A percentile compares a stretch with the other conserved stretches of the same genome.
Conservation (phyloP, 345 rosid genomes). For the Brassica juncea region DNA sequence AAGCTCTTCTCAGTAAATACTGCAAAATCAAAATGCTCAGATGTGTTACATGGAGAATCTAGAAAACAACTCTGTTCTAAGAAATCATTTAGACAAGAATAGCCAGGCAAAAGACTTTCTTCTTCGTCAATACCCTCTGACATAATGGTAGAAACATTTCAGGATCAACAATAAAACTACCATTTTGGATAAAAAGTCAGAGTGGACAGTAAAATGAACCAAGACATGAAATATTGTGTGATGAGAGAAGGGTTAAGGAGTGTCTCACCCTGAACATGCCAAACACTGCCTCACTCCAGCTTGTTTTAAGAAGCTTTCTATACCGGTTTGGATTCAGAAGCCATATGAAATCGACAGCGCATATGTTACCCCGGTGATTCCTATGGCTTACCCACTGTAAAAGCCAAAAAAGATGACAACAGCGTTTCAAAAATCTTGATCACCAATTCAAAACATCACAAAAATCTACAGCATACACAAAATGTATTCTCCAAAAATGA, state of each 20-base stretch:
- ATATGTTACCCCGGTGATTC: constrained; percentile 92
- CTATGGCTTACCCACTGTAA: constrained; percentile 95
- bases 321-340: constrained; percentile 87
- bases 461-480: constrained; percentile 40
- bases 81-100: not conserved
- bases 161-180: not conserved
- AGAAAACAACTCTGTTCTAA: not conserved
- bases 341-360: constrained; percentile 99
- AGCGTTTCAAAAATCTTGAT: constrained; percentile 3
- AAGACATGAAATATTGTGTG: not conserved
- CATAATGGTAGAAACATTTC: not conserved
- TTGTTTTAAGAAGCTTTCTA: constrained; percentile 66
- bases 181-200: not conserved
- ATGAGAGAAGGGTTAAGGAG: not conserved
- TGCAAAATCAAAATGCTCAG: constrained; percentile 41
- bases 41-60: constrained; percentile 33
- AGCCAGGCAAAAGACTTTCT: not conserved
- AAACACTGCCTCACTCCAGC: constrained; percentile 94
- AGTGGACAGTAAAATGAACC: not conserved
- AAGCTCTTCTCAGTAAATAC: constrained; percentile 68
- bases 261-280: constrained; percentile 87
- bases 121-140: not conserved
- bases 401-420: constrained; percentile 7
- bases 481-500: constrained; percentile 33
- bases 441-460: constrained; percentile 15